phyloP scores from a whole-genome alignment of 371 early-diverging fungal genomes.

The Mortierella sp. region DNA sequence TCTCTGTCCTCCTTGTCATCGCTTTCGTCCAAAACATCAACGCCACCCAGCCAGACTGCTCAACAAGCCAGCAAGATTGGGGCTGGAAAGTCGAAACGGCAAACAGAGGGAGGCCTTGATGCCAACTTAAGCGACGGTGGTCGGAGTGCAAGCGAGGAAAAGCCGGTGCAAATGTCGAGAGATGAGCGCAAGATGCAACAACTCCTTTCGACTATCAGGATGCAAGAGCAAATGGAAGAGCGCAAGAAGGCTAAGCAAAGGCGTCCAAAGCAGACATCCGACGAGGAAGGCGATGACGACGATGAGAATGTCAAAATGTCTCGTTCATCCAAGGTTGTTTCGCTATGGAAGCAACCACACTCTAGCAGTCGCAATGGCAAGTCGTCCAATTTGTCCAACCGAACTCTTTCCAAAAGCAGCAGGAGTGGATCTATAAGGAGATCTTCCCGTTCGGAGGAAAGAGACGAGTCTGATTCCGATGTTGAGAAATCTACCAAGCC shows the following conservation, averaged over 20 bases:
- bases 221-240: conserved; percentile 58
- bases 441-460: conserved; percentile 23
- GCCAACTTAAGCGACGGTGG: conserved; percentile 36
- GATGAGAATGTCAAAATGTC: conserved; percentile 12
- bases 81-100: conserved; percentile 32
- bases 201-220: conserved; percentile 64
- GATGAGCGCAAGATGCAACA: conserved; percentile 80
- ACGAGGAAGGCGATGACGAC: conserved; percentile 56
- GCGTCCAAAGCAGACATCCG: conserved; percentile 23
- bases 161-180: conserved; percentile 59
- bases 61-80: not conserved
- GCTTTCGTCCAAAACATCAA: conserved; percentile 13
- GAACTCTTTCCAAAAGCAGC: conserved; percentile 4
- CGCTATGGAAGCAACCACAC: conserved; percentile 28
- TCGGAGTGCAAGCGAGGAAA: conserved; percentile 32
- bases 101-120: conserved; percentile 53
- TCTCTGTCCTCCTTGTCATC: conserved; percentile 16
- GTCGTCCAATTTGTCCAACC: conserved; percentile 11
- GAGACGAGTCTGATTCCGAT: conserved; percentile 32
- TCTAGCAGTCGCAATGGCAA: conserved; percentile 13
- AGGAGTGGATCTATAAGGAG: conserved; percentile 13
- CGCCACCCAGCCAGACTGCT: conserved; percentile 9
- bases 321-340: not conserved
- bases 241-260: conserved; percentile 43
- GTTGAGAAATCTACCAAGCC: conserved; percentile 3